Evolutionary conservation across 2,329 filamentous ascomycete genomes (phyloP).

Genomic region (Lachnellula arida): DNA sequence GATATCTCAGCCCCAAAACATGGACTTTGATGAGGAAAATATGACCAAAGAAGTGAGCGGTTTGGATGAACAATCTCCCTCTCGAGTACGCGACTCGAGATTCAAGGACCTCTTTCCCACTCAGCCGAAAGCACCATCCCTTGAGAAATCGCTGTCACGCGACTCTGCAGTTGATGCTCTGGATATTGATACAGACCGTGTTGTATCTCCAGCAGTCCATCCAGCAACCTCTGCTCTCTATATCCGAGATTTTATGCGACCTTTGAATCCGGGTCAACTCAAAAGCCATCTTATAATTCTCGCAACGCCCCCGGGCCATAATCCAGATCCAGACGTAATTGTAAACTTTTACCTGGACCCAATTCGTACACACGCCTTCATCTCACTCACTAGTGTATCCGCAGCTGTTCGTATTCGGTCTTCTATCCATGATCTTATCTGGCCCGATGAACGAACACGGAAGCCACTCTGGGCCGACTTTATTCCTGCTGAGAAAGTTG

Average conservation of each 20-base stretch:
- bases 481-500: conserved; percentile 69
- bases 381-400: conserved; percentile 61
- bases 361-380: conserved; percentile 85
- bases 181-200: conserved; percentile 24
- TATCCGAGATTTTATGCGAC: conserved; percentile 86
- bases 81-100: conserved; percentile 35
- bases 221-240: conserved; percentile 75
- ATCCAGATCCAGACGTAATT: conserved; percentile 52
- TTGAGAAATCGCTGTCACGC: conserved; percentile 12
- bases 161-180: conserved; percentile 14
- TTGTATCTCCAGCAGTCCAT: conserved; percentile 57
- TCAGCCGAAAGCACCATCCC: background rate
- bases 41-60: background rate
- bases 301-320: conserved; percentile 52
- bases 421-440: conserved; percentile 71
- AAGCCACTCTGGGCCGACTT: conserved; percentile 88
- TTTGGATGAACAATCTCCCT: conserved; percentile 11
- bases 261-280: conserved; percentile 65
- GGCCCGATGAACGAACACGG: conserved; percentile 81
- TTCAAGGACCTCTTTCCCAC: conserved; percentile 42
- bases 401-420: conserved; percentile 74
- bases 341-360: conserved; percentile 72
- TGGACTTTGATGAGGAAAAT: background rate
- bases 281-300: conserved; percentile 65
- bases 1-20: background rate